A percentile compares a stretch with the other conserved stretches of the same genome.
Evolutionary conservation across 2,329 filamentous ascomycete species (phyloP).

Genomic region (Penicillium hordei): DNA sequence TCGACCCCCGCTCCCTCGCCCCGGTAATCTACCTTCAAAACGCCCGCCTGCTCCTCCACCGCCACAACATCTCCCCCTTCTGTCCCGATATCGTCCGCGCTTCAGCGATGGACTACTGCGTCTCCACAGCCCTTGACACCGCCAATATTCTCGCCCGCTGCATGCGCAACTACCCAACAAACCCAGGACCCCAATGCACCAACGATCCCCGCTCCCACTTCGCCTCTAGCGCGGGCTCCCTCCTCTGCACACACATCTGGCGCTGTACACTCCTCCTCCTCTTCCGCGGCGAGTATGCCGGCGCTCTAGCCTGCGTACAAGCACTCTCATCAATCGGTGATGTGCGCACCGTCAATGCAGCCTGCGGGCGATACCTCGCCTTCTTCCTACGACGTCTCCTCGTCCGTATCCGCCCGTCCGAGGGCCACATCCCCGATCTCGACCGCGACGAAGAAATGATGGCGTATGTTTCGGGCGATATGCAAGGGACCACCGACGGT

Average conservation of each 20-base stretch:
- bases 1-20: conserved; percentile 72
- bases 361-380: conserved; percentile 76
- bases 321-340: conserved; percentile 69
- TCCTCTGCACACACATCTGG: conserved; percentile 82
- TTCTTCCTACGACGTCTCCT: conserved; percentile 75
- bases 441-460: conserved; percentile 82
- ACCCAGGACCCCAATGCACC: conserved; percentile 22
- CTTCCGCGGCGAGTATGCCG: conserved; percentile 69
- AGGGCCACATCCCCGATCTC: conserved; percentile 40
- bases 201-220: conserved; percentile 57
- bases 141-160: conserved; percentile 70
- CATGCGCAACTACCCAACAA: conserved; percentile 43
- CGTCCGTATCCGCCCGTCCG: conserved; percentile 50
- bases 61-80: conserved; percentile 78
- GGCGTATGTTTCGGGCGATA: conserved; percentile 79
- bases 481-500: conserved; percentile 74
- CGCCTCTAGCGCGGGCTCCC: conserved; percentile 67
- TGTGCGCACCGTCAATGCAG: conserved; percentile 68
- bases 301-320: conserved; percentile 71
- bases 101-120: conserved; percentile 75
- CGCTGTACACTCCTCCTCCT: conserved; percentile 79
- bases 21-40: conserved; percentile 78
- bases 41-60: conserved; percentile 78
- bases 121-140: conserved; percentile 73
- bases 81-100: conserved; percentile 66